Conservation (phyloP, 2,329 filamentous ascomycete species). For the Curvularia sp. region DNA sequence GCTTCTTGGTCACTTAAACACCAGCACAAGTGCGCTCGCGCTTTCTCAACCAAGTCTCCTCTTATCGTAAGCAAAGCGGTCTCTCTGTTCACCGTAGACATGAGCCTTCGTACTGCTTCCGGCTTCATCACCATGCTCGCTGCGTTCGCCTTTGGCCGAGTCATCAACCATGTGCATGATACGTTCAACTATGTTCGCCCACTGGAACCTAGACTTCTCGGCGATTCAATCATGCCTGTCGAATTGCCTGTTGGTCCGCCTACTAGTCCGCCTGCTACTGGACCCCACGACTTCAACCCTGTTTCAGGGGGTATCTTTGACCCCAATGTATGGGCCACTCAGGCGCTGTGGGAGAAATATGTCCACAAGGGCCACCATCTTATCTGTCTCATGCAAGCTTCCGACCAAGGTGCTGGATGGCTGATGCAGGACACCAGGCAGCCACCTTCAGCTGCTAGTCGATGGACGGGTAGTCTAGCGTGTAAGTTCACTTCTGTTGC, state of each 20-base stretch:
- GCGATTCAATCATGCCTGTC: not conserved
- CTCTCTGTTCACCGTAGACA: not conserved
- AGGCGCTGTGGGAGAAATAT: conserved; percentile 20
- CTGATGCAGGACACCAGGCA: conserved; percentile 14
- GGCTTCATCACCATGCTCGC: not conserved
- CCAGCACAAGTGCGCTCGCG: not conserved
- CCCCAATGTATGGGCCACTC: conserved; percentile 9
- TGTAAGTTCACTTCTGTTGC: not conserved
- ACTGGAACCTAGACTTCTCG: not conserved
- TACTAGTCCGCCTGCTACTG: not conserved
- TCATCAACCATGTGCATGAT: not conserved
- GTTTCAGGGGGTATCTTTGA: conserved; percentile 12
- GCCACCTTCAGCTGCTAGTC: conserved; percentile 29
- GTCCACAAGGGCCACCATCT: conserved; percentile 23
- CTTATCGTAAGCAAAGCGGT: not conserved
- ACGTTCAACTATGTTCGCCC: not conserved
- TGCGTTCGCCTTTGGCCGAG: not conserved
- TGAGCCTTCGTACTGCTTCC: not conserved
- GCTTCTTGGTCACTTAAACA: not conserved
- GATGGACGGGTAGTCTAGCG: conserved; percentile 27
- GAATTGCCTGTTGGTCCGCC: not conserved
- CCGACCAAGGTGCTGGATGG: conserved; percentile 26
- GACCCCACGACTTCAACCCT: not conserved
- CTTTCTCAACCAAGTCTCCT: not conserved
- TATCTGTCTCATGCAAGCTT: conserved; percentile 25